Evolutionary conservation across 257 asterid genomes (phyloP), one percentile per base, ranked within the genome.

Genomic region (Eucommia ulmoides): DNA sequence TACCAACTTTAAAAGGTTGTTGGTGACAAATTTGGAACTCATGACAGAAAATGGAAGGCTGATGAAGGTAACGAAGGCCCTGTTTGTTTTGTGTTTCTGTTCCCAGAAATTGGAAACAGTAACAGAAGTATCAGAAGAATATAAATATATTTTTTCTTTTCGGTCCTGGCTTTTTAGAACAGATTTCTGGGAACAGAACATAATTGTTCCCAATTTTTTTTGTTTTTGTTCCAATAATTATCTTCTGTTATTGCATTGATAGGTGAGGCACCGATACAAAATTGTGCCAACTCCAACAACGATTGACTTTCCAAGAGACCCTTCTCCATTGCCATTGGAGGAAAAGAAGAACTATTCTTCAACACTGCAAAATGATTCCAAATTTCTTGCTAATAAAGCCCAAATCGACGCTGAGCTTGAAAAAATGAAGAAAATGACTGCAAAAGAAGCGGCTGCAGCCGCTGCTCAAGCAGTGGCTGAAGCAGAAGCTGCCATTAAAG

Each of bases 381-480:
- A 53, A 53, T 61, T 68, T 52, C 73, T 78, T 49, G 67, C 78
- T 25, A 82, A 73, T 25, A 82, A 73, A 70, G 85, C 85, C 53
- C 77, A 55, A 69, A 70, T 87, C 42, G 93, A 87, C 59, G 93
- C 82, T 0, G 95, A 88, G 60, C 76, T 83, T 26, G 95, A 77
- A 61, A 60, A 63, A 66, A 77, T 88, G 80, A 81, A 58, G 74
- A 50, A 66, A 77, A 83, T 88, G 97, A 81, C 61, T 41, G 69
- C 88, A 7, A 69, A 70, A 49, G 92, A 88, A 49, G 88, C 88
- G 23, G 88, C 95, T 51, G 75, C 71, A 22, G 93, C 78, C 50
- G 93, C 95, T 56, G 93, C 93, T 50, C 70, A 61, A 64, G 97
- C 95, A 33, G 84, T 81, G 53, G 95, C 86, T 15, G 93, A 88